These are phyloP conservation scores for Neofusicoccum sp. DNA, from an alignment of 2,329 filamentous ascomycete species.

Conservation along the genomic window DNA sequence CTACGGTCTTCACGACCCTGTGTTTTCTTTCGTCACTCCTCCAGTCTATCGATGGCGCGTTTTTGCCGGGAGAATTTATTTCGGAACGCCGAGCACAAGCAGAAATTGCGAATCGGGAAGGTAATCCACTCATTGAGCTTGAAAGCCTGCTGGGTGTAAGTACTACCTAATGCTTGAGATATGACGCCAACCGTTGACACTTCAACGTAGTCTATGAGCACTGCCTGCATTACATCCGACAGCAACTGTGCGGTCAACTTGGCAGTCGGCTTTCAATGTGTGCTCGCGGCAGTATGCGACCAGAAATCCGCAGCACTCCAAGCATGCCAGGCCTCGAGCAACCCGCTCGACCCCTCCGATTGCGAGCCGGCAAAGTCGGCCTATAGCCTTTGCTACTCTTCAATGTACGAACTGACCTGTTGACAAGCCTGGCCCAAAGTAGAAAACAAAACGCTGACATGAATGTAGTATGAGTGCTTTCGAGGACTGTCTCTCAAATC, in stretches of 20 bases:
- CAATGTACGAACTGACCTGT: not conserved
- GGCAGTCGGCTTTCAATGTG: not conserved
- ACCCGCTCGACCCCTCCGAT: not conserved
- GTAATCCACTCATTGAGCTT: not conserved
- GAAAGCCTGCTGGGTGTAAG: not conserved
- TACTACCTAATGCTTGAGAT: not conserved
- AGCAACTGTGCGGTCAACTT: not conserved
- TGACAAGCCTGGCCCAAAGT: not conserved
- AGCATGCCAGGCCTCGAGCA: not conserved
- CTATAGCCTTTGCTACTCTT: not conserved
- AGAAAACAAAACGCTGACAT: not conserved
- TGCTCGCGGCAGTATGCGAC: not conserved
- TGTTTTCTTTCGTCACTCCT: not conserved
- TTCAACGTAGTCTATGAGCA: not conserved
- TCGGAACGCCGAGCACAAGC: not conserved
- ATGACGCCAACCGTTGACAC: too few species aligned
- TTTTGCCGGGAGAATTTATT: conserved; percentile 4
- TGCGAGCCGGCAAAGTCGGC: not conserved
- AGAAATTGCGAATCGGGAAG: not conserved
- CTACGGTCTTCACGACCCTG: not conserved
- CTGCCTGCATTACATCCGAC: not conserved
- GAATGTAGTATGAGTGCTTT: not conserved
- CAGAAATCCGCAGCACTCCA: not conserved
- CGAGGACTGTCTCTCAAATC: not conserved
- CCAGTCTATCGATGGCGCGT: not conserved